Percentiles rank a stretch among this genome's conserved stretches.
Evolutionary conservation across 2,329 filamentous ascomycete species (phyloP).

Genomic region (Hymenoscyphus linearis): DNA sequence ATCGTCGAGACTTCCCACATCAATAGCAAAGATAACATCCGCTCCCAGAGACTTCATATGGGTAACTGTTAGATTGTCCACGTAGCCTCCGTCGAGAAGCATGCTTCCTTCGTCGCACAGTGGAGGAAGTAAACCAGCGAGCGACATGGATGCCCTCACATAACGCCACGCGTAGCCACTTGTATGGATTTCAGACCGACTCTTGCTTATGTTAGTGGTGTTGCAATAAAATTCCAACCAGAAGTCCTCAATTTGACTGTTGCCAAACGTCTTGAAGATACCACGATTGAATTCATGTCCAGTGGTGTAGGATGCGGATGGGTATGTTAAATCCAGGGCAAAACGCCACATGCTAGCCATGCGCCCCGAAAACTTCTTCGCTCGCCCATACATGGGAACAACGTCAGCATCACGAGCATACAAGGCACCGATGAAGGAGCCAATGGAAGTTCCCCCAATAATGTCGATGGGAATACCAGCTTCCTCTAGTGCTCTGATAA

Average conservation of each 20-base stretch:
- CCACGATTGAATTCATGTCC: conserved; percentile 98
- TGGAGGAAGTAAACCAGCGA: conserved; percentile 86
- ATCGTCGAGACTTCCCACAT: conserved; percentile 90
- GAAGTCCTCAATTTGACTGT: conserved; percentile 97
- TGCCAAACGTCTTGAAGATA: conserved; percentile 97
- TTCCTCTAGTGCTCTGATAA: conserved; percentile 93
- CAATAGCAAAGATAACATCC: conserved; percentile 90
- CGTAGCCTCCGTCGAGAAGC: conserved; percentile 92
- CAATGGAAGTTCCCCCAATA: conserved; percentile 92
- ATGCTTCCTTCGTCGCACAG: conserved; percentile 96
- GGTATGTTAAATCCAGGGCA: conserved; percentile 90
- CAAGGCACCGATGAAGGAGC: conserved; percentile 87
- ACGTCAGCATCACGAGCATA: conserved; percentile 96
- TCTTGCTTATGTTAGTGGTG: conserved; percentile 97
- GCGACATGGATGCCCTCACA: conserved; percentile 91
- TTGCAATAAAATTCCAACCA: conserved; percentile 99
- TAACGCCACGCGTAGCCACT: conserved; percentile 98
- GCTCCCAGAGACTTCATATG: conserved; percentile 95
- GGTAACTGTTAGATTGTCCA: conserved; percentile 93
- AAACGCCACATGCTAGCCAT: conserved; percentile 99
- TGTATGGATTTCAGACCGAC: conserved; percentile 85
- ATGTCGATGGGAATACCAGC: conserved; percentile 95
- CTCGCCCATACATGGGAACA: conserved; percentile 92
- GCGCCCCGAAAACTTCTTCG: conserved; percentile 96
- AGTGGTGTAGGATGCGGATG: conserved; percentile 93